A percentile compares a stretch with the other conserved stretches of the same genome.
Conservation (phyloP, 1,284 basidiomycete genomes). For the Naganishia cerealis region DNA sequence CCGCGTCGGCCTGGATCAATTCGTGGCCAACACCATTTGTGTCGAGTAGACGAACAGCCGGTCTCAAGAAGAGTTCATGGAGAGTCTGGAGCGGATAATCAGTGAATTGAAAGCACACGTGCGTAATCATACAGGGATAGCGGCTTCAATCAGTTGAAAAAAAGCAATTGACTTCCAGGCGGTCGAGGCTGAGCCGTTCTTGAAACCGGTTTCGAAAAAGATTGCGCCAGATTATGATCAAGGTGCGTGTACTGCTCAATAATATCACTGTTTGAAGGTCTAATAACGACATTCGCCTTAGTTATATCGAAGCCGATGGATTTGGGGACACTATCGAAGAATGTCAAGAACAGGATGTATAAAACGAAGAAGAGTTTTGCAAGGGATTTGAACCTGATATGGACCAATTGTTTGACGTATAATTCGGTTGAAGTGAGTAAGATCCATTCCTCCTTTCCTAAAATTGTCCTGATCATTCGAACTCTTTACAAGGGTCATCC, state of each 20-base stretch:
- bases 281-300: conserved; percentile 50
- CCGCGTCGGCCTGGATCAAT: conserved; percentile 7
- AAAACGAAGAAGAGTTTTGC: conserved; percentile 91
- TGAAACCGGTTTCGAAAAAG: conserved; percentile 79
- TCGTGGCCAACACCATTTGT: not conserved
- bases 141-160: conserved; percentile 56
- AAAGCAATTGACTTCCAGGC: conserved; percentile 56
- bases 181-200: conserved; percentile 78
- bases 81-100: conserved; percentile 81
- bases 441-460: not conserved
- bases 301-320: conserved; percentile 93
- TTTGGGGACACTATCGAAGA: conserved; percentile 84
- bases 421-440: conserved; percentile 78
- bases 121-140: conserved; percentile 44
- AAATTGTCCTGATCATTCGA: not conserved
- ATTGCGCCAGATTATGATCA: conserved; percentile 89
- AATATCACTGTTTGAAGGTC: not conserved
- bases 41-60: conserved; percentile 11
- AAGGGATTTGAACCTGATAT: conserved; percentile 90
- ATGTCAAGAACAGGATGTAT: conserved; percentile 85
- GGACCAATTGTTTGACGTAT: conserved; percentile 91
- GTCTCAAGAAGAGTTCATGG: conserved; percentile 81
- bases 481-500: conserved; percentile 64
- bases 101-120: conserved; percentile 76
- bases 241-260: conserved; percentile 56